A percentile compares a stretch with the other conserved stretches of the same genome.
phyloP scores from a whole-genome alignment of 2,329 filamentous ascomycete genomes.

The Penicillium sp. region DNA sequence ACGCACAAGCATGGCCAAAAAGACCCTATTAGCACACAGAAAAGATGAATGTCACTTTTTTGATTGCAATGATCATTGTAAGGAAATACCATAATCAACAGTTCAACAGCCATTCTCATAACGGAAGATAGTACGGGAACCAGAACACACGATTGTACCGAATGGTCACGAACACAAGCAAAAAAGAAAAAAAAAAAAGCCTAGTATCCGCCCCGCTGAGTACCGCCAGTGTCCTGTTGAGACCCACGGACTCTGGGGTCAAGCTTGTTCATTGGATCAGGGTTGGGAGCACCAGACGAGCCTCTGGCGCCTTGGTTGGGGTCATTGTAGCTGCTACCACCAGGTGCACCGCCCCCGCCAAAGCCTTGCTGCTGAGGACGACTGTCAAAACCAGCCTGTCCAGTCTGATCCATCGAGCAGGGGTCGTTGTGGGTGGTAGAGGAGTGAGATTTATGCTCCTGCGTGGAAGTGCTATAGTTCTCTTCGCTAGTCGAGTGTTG shows the following conservation, averaged over 20 bases:
- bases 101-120: too few species aligned
- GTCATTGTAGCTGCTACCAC: slow-evolving; percentile 12
- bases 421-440: slow-evolving; percentile 11
- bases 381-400: not conserved
- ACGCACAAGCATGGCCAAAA: too few species aligned
- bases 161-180: too few species aligned
- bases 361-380: not conserved
- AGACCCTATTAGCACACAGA: too few species aligned
- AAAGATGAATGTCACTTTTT: too few species aligned
- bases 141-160: too few species aligned
- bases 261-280: slow-evolving; percentile 7
- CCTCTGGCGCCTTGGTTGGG: not conserved
- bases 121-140: too few species aligned
- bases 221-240: slow-evolving; percentile 1
- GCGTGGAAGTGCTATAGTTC: slow-evolving; percentile 4
- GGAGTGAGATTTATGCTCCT: slow-evolving; percentile 15
- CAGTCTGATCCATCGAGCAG: slow-evolving; percentile 1
- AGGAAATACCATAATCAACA: too few species aligned
- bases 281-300: not conserved
- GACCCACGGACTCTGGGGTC: slow-evolving; percentile 2
- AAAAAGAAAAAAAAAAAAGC: not conserved
- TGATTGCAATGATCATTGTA: too few species aligned
- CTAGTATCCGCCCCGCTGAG: slow-evolving; percentile 16
- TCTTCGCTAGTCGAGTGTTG: slow-evolving; percentile 9
- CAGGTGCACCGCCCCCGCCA: slow-evolving; percentile 12